phyloP scores from a whole-genome alignment of 352 stramenopile genomes.

The Globisporangium nunn region DNA sequence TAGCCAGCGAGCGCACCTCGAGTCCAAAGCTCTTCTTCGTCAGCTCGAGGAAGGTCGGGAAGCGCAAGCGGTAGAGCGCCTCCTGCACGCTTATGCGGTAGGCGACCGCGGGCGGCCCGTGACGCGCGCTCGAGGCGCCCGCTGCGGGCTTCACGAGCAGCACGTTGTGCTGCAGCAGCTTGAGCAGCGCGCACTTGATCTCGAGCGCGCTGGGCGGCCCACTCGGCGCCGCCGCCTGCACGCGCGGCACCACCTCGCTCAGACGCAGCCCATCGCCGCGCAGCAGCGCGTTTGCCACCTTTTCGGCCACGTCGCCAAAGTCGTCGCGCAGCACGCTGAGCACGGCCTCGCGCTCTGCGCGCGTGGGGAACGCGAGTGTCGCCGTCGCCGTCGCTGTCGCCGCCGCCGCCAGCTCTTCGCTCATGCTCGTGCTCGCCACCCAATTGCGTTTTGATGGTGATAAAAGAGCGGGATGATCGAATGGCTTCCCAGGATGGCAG shows the following conservation, averaged over 20 bases:
- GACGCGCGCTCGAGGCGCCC: conserved; percentile 8
- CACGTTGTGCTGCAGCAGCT: conserved; percentile 85
- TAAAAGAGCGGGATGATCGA: not conserved
- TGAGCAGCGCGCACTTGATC: conserved; percentile 79
- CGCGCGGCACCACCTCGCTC: conserved; percentile 50
- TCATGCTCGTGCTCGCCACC: not conserved
- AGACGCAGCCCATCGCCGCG: conserved; percentile 62
- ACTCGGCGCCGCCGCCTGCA: conserved; percentile 29
- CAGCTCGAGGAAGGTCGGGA: conserved; percentile 79
- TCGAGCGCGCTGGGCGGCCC: conserved; percentile 49
- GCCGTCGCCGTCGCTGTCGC: not conserved
- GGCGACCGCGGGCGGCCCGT: conserved; percentile 12
- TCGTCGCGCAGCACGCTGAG: conserved; percentile 74
- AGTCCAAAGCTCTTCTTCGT: conserved; percentile 68
- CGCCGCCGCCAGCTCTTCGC: not conserved
- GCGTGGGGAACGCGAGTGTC: conserved; percentile 39
- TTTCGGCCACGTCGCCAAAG: conserved; percentile 64
- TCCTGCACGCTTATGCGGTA: conserved; percentile 53
- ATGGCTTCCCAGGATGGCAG: not conserved
- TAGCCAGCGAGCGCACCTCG: conserved; percentile 18
- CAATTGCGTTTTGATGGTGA: too few relatives aligned
- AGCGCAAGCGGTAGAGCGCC: conserved; percentile 74
- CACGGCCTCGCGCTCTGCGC: conserved; percentile 67
- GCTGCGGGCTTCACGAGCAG: conserved; percentile 41
- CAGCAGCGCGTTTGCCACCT: conserved; percentile 52